Base-by-base conservation (phyloP, 148 eudicot genomes). In the Persicaria maculosa region DNA sequence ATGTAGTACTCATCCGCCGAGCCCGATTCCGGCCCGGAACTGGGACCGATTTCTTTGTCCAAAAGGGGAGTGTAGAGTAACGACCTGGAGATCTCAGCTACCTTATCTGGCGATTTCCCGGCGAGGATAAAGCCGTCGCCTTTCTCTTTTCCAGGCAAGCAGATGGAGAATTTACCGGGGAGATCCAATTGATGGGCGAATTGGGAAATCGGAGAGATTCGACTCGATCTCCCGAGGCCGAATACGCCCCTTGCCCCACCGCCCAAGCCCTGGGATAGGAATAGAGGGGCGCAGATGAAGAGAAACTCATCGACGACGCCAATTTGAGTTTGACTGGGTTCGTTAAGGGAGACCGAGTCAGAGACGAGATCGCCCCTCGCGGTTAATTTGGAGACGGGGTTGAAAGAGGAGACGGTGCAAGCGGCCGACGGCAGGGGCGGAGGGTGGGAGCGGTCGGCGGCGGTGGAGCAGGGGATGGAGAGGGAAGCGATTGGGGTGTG, bases 401-500 rank as follows among this genome's bases (percentile, higher is more conserved):
- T 70, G 7, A 1, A 5, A 0, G 73, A 48, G 2, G 4, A 52
- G 7, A 70, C 36, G 9, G 36, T 48, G 46, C 73, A 70, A 40
- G 73, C 46, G 36, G 36, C 46, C 8, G 54, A 9, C 25, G 73
- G 36, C 6, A 52, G 31, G 0, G 73, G 52, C 3, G 50, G 36
- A 4, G 73, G 52, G 45, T 45, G 20, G 8, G 72, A 4, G 9
- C 16, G 53, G 53, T 70, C 46, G 46, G 9, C 52, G 73, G 73
- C 15, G 31, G 73, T 1, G 36, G 73, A 70, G 73, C 73, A 70
- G 73, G 36, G 73, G 73, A 70, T 70, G 15, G 73, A 70, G 15
- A 70, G 73, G 15, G 52, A 70, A 0, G 31, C 31, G 36, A 47
- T 8, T 0, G 73, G 73, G 14, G 73, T n/a, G n/a, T 46, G 17